These are phyloP conservation scores for Lophiotrema nucula DNA, from an alignment of 495 filamentous ascomycete genomes.

Conservation along the genomic window DNA sequence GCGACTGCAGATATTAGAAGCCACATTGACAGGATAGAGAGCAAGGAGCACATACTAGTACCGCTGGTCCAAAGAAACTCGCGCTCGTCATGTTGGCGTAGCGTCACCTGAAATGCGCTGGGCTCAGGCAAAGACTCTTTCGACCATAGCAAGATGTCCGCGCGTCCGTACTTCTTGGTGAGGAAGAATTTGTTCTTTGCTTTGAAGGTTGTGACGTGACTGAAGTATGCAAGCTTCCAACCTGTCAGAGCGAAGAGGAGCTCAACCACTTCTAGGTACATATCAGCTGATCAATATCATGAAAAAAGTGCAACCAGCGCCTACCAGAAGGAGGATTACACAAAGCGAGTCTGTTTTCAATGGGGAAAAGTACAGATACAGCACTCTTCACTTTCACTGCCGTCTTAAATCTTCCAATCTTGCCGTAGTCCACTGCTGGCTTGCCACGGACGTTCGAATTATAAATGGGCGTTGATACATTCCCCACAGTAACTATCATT, in stretches of 20 bases:
- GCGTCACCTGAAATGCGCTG: constrained; percentile 5
- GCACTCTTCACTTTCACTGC: too few relatives aligned
- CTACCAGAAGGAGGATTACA: constrained; percentile 9
- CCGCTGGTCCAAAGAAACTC: constrained; percentile 1
- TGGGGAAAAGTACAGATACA: not conserved
- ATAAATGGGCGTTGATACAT: too few relatives aligned
- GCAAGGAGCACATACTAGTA: too few relatives aligned
- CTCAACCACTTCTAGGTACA: constrained; percentile 15
- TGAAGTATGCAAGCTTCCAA: constrained; percentile 22
- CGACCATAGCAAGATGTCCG: constrained; percentile 26
- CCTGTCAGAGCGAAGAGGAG: constrained; percentile 20
- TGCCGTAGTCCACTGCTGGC: too few relatives aligned
- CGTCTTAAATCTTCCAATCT: too few relatives aligned
- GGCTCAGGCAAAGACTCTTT: not conserved
- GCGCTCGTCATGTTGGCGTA: constrained; percentile 5
- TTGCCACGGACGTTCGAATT: too few relatives aligned
- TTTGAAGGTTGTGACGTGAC: not conserved
- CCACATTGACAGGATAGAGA: too few relatives aligned
- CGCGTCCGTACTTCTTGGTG: constrained; percentile 7
- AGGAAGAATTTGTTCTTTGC: constrained; percentile 7
- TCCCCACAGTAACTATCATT: too few relatives aligned
- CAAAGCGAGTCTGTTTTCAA: constrained; percentile 1
- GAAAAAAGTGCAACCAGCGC: not conserved
- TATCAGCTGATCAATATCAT: not conserved
- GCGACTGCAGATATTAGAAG: too few relatives aligned